A percentile compares a stretch with the other conserved stretches of the same genome.
Evolutionary conservation across 306 rosid genomes (phyloP).

Genomic region (Hippophae gyantsensis): DNA sequence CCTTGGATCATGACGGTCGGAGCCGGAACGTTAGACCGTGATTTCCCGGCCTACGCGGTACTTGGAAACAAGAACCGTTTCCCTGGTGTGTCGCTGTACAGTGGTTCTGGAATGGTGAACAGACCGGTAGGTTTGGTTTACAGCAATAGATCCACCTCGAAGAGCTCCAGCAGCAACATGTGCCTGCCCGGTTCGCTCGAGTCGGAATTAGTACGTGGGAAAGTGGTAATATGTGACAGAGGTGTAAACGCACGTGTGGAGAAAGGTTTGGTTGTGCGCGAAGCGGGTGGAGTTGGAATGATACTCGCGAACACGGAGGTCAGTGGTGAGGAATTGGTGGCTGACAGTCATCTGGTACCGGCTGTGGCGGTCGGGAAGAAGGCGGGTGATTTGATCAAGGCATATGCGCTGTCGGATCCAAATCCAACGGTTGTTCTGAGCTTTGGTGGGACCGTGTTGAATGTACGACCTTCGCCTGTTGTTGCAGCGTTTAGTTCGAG

Average conservation of each 20-base stretch:
- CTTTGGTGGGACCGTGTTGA: slow-evolving; percentile 77
- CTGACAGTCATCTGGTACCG: slow-evolving; percentile 82
- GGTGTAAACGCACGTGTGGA: slow-evolving; percentile 84
- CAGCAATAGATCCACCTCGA: slow-evolving; percentile 29
- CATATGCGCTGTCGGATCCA: slow-evolving; percentile 30
- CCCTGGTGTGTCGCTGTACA: slow-evolving; percentile 69
- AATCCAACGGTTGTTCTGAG: slow-evolving; percentile 60
- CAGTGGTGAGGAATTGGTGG: slow-evolving; percentile 82
- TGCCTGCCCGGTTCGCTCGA: slow-evolving; percentile 76
- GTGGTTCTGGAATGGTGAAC: slow-evolving; percentile 73
- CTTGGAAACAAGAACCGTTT: slow-evolving; percentile 44
- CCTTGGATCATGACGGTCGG: slow-evolving; percentile 27
- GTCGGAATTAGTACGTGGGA: slow-evolving; percentile 56
- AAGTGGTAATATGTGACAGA: slow-evolving; percentile 82
- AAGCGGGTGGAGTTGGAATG: slow-evolving; percentile 87
- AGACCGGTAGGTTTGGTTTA: slow-evolving; percentile 53
- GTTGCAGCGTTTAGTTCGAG: slow-evolving; percentile 93
- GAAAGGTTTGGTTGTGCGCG: slow-evolving; percentile 72
- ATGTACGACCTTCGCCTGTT: slow-evolving; percentile 74
- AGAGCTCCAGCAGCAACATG: slow-evolving; percentile 36
- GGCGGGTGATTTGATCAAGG: slow-evolving; percentile 54
- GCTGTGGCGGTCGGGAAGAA: slow-evolving; percentile 72
- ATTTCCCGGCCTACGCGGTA: slow-evolving; percentile 64
- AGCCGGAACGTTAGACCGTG: slow-evolving; percentile 28
- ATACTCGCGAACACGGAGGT: slow-evolving; percentile 76